Evolutionary conservation across 306 rosid species (phyloP), one percentile per base, ranked within the genome.

Genomic region (Macrotyloma uniflorum): DNA sequence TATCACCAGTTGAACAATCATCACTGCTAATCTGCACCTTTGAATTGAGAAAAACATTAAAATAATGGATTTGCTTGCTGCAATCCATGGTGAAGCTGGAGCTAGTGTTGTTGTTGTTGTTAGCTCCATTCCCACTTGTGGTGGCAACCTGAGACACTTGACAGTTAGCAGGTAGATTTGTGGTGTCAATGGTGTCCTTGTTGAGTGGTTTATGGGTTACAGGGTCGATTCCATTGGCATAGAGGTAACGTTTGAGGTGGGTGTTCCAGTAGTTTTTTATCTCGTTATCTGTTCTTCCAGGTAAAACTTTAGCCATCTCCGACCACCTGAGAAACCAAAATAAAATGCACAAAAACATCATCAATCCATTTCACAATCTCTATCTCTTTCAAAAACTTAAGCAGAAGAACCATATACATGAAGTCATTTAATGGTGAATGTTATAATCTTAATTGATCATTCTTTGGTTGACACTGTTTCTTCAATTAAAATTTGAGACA

Each of bases 211-310:
- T 80, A 62, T 89, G 96, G 24, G 93, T 89, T 42, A 77, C 70
- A 3, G 96, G 96, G 66, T 89, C 88, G 0, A 87, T 78, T 71
- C 93, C 90, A 0, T 82, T 72, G 66, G 50, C 63, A 3, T 71
- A 54, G 36, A 91, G 89, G 35, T 83, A 72, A 2, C 92, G 82
- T 51, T 77, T 89, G 32, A 91, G 50, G 77, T 85, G 86, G 0
- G 92, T 87, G 57, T 91, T 91, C 90, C 92, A 89, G 50, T 91
- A 85, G 75, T 90, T 90, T 85, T 90, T 90, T 11, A 90, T 88
- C 79, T 88, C 90, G 4, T 90, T 90, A 30, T 91, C 93, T 0
- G 96, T 91, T 80, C 96, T 83, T 28, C 93, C 91, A 0, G 91
- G 91, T 38, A 89, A 78, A 9, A 79, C 72, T 8, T 76, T 82